Evolutionary conservation across 345 rosid species (phyloP).

Genomic region (Euphorbia lathyris): DNA sequence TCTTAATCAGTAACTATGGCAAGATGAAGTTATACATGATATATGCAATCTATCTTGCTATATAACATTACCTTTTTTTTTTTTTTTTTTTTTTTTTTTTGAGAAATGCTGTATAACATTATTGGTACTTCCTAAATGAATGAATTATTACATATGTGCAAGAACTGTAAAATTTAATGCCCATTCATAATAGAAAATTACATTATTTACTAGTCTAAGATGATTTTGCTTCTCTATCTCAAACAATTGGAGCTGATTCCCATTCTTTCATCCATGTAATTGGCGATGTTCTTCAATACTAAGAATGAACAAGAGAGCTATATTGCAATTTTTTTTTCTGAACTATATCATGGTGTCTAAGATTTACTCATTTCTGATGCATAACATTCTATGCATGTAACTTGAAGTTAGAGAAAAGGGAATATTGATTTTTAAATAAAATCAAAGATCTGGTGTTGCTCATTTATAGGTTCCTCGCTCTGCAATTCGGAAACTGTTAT

Average conservation of each 20-base stretch:
- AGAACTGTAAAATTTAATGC: neutral
- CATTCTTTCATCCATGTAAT: neutral
- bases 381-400: neutral
- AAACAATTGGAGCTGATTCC: neutral
- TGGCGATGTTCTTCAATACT: neutral
- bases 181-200: neutral
- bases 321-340: neutral
- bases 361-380: neutral
- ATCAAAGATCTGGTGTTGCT: constrained; percentile 15
- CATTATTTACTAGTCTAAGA: neutral
- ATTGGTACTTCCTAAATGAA: neutral
- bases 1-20: neutral
- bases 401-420: neutral
- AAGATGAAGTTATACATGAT: neutral
- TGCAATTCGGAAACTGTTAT: constrained; percentile 60
- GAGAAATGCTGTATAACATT: neutral
- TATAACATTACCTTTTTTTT: neutral
- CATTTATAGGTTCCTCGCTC: constrained; percentile 57
- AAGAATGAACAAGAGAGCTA: no score
- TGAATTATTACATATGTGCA: neutral
- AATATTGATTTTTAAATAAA: constrained; percentile 13
- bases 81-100: no score
- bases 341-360: neutral
- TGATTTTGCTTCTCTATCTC: neutral
- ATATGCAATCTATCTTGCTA: neutral